These are phyloP conservation scores for Takashimella koratensis DNA, from an alignment of 1,284 basidiomycete genomes.

Conservation along the genomic window DNA sequence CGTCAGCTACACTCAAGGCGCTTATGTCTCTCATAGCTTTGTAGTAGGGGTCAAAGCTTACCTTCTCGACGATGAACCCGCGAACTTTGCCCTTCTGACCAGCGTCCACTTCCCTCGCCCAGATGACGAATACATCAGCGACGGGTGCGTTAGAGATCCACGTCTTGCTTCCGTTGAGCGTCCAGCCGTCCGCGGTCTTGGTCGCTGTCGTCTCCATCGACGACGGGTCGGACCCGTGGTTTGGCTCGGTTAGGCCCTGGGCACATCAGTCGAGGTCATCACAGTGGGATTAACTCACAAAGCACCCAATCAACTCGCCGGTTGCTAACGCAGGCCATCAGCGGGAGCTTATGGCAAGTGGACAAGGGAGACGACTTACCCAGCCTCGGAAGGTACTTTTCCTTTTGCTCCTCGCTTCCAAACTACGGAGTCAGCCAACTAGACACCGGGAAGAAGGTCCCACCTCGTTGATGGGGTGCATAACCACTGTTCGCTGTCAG, in stretches of 20 bases:
- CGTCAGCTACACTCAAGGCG: too few relatives aligned
- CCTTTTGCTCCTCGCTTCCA: slow-evolving; percentile 84
- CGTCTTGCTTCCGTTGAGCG: slow-evolving; percentile 87
- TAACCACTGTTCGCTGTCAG: slow-evolving; percentile 58
- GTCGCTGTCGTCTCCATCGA: slow-evolving; percentile 91
- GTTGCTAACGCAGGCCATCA: slow-evolving; percentile 55
- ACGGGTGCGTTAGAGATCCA: slow-evolving; percentile 93
- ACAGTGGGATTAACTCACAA: slow-evolving; percentile 43
- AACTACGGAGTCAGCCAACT: too few relatives aligned
- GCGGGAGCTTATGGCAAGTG: neutral
- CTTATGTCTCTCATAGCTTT: too few relatives aligned
- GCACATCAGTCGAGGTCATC: slow-evolving; percentile 48
- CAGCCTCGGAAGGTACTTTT: slow-evolving; percentile 71
- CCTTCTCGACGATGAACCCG: slow-evolving; percentile 91
- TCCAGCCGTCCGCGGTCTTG: slow-evolving; percentile 76
- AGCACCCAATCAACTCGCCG: slow-evolving; percentile 87
- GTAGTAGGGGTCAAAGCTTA: too few relatives aligned
- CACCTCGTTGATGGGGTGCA: slow-evolving; percentile 83
- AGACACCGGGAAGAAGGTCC: neutral
- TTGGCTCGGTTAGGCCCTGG: slow-evolving; percentile 83
- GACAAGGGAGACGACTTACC: neutral
- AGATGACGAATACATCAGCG: slow-evolving; percentile 81
- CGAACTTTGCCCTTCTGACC: slow-evolving; percentile 68
- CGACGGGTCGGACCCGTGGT: slow-evolving; percentile 90
- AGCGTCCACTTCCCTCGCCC: slow-evolving; percentile 59